Conservation (phyloP, 140 eudicot genomes). For the Eryngium alpinum region DNA sequence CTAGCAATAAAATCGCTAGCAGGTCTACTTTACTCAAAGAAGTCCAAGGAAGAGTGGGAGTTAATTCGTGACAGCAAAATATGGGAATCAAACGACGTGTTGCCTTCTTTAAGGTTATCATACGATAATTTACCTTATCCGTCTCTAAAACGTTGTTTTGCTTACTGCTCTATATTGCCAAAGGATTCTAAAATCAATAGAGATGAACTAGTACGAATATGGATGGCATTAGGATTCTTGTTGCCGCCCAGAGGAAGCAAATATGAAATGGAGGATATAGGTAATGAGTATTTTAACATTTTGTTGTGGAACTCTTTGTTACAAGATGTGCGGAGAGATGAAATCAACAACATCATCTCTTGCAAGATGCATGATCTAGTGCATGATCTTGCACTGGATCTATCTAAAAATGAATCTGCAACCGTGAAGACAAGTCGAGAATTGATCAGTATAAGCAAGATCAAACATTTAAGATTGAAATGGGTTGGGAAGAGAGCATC, state of each 20-base stretch:
- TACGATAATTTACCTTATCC: conserved; percentile 17
- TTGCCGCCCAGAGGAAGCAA: background rate
- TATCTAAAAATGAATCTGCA: background rate
- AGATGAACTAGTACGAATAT: conserved; percentile 17
- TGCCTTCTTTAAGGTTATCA: conserved; percentile 12
- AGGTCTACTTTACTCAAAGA: background rate
- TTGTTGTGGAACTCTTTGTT: conserved; percentile 16
- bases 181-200: conserved; percentile 9
- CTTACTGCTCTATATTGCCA: conserved; percentile 22
- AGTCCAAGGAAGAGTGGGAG: background rate
- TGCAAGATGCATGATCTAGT: conserved; percentile 38
- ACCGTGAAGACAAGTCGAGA: background rate
- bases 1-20: background rate
- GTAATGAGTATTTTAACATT: background rate
- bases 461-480: background rate
- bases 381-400: conserved; percentile 25
- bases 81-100: background rate
- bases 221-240: conserved; percentile 29
- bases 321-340: conserved; percentile 18
- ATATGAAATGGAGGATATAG: background rate
- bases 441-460: background rate
- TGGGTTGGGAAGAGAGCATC: background rate
- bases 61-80: conserved; percentile 6
- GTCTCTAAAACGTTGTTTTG: conserved; percentile 24
- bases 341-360: background rate